Conservation (phyloP, 257 asterid species). For the Cinchona pubescens region DNA sequence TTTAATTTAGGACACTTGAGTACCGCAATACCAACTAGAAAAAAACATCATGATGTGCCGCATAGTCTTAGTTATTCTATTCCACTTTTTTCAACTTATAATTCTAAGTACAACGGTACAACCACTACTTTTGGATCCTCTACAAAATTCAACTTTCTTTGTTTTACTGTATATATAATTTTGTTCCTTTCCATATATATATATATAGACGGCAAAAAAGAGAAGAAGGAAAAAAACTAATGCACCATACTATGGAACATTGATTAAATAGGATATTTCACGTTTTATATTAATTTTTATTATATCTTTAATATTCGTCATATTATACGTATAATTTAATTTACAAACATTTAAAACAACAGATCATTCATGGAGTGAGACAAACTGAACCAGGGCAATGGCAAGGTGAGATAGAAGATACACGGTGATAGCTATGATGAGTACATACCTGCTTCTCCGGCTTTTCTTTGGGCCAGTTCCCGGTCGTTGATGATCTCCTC, state of each 20-base stretch:
- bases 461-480: constrained; percentile 78
- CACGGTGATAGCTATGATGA: too few species aligned
- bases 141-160: background rate
- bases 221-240: too few species aligned
- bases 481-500: constrained; percentile 67
- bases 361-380: too few species aligned
- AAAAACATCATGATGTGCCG: constrained; percentile 39
- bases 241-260: background rate
- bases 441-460: constrained; percentile 93
- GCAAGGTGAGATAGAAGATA: too few species aligned
- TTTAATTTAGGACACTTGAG: background rate
- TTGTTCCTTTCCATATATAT: constrained; percentile 1
- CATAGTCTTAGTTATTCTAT: constrained; percentile 13
- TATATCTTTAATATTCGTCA: too few species aligned
- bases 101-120: constrained; percentile 25
- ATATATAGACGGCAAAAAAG: constrained; percentile 17
- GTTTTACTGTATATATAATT: background rate
- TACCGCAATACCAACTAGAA: constrained; percentile 22
- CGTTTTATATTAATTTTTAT: too few species aligned
- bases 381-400: too few species aligned
- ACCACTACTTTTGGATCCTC: constrained; percentile 26
- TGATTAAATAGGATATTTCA: too few species aligned
- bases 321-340: too few species aligned
- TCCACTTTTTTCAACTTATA: constrained; percentile 18
- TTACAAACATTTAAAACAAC: too few species aligned